Conservation (phyloP, 345 rosid species). For the Orychophragmus violaceus region DNA sequence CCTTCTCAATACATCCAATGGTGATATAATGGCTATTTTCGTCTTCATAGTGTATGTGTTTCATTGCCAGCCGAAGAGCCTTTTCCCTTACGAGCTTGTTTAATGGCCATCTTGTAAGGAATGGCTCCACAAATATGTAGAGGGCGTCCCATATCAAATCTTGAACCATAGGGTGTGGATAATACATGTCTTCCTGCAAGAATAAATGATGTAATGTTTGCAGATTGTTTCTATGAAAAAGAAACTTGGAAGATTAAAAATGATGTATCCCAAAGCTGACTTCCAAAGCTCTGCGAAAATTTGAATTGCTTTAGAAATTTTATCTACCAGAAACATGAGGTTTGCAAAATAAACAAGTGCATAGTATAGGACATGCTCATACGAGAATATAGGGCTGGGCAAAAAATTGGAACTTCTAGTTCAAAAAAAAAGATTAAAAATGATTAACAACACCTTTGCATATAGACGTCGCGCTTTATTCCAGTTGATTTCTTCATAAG, state of each 20-base stretch:
- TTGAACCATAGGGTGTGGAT: conserved; percentile 48
- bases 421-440: too few relatives aligned
- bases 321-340: too few relatives aligned
- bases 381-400: too few relatives aligned
- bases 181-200: conserved; percentile 53
- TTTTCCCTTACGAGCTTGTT: conserved; percentile 38
- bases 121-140: conserved; percentile 43
- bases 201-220: background rate
- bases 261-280: conserved; percentile 60
- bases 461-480: conserved; percentile 36
- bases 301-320: background rate
- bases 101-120: conserved; percentile 49
- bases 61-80: conserved; percentile 44
- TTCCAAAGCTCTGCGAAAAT: conserved; percentile 40
- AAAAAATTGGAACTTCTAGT: too few relatives aligned
- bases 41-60: conserved; percentile 66
- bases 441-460: conserved; percentile 37
- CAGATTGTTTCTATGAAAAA: background rate
- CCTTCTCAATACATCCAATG: conserved; percentile 55
- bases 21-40: conserved; percentile 43
- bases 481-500: conserved; percentile 56
- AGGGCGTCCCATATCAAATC: conserved; percentile 53
- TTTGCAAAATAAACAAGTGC: too few relatives aligned
- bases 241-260: too few relatives aligned
- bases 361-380: too few relatives aligned